Conservation (phyloP, 2,329 filamentous ascomycete species). For the Fusarium xyrophilum region DNA sequence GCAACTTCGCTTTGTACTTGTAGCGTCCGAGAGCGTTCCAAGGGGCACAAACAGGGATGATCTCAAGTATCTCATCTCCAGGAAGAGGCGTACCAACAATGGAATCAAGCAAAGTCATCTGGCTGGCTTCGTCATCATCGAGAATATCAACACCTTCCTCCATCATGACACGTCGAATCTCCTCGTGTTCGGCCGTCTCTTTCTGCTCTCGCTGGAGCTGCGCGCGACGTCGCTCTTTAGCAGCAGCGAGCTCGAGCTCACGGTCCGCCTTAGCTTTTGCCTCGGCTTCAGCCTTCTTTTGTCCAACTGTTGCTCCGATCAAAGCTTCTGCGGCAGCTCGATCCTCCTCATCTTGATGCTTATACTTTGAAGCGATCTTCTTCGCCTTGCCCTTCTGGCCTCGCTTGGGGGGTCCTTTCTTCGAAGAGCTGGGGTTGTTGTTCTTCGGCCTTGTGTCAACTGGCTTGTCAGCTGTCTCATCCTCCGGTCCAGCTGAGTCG, state of each 20-base stretch:
- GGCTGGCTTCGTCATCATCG: slow-evolving; percentile 66
- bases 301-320: slow-evolving; percentile 77
- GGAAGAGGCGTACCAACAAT: slow-evolving; percentile 79
- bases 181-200: slow-evolving; percentile 78
- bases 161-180: slow-evolving; percentile 66
- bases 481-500: slow-evolving; percentile 17
- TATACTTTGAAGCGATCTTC: slow-evolving; percentile 89
- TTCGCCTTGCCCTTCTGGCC: slow-evolving; percentile 85
- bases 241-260: slow-evolving; percentile 68
- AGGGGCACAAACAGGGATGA: slow-evolving; percentile 68
- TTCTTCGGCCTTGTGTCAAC: slow-evolving; percentile 17
- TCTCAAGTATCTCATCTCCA: slow-evolving; percentile 82
- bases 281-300: slow-evolving; percentile 72
- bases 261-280: slow-evolving; percentile 74
- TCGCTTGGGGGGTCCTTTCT: slow-evolving; percentile 62
- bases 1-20: slow-evolving; percentile 95
- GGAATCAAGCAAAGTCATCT: slow-evolving; percentile 65
- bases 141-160: slow-evolving; percentile 65
- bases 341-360: slow-evolving; percentile 93
- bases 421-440: slow-evolving; percentile 38
- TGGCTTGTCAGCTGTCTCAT: slow-evolving; percentile 22
- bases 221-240: slow-evolving; percentile 75
- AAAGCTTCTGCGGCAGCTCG: slow-evolving; percentile 81
- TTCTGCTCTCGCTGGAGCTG: slow-evolving; percentile 82
- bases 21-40: slow-evolving; percentile 70